Evolutionary conservation across 23 red algal genomes (phyloP).

Genomic region (Agarophyton chilense): DNA sequence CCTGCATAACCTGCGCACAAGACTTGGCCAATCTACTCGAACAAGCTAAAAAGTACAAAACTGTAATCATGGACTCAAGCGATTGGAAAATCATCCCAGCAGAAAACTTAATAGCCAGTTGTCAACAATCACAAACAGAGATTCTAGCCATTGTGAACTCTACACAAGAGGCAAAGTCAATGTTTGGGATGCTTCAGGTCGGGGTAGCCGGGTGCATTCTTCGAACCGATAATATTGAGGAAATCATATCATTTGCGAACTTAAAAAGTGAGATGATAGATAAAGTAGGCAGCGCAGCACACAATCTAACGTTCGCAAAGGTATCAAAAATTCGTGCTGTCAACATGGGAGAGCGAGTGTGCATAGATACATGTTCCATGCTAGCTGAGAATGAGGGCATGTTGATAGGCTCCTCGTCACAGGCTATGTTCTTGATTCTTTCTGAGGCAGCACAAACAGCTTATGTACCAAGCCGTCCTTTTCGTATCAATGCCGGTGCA

Average conservation of each 20-base stretch:
- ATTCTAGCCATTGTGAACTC: constrained; percentile 50
- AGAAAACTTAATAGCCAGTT: constrained; percentile 74
- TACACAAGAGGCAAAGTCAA: constrained; percentile 58
- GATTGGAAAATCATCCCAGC: constrained; percentile 77
- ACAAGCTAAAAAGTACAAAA: constrained; percentile 14
- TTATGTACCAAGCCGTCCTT: constrained; percentile 75
- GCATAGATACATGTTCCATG: constrained; percentile 71
- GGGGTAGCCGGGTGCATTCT: constrained; percentile 74
- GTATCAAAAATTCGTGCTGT: constrained; percentile 22
- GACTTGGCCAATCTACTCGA: constrained; percentile 26
- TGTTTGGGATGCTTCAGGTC: constrained; percentile 70
- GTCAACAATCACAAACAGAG: constrained; percentile 19
- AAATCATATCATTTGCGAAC: constrained; percentile 54
- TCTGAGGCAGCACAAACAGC: constrained; percentile 61
- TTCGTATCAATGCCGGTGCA: constrained; percentile 80
- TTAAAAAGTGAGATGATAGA: constrained; percentile 49
- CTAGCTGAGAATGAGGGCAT: constrained; percentile 70
- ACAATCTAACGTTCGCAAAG: constrained; percentile 17
- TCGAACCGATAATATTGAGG: constrained; percentile 12
- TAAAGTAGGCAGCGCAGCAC: not conserved
- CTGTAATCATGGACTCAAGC: constrained; percentile 59
- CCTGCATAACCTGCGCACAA: constrained; percentile 24
- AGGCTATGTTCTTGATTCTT: constrained; percentile 59
- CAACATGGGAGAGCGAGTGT: constrained; percentile 76
- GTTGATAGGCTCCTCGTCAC: constrained; percentile 69